These are phyloP conservation scores for Fusarium sp. DNA, from an alignment of 2,329 filamentous ascomycete species.

Conservation along the genomic window DNA sequence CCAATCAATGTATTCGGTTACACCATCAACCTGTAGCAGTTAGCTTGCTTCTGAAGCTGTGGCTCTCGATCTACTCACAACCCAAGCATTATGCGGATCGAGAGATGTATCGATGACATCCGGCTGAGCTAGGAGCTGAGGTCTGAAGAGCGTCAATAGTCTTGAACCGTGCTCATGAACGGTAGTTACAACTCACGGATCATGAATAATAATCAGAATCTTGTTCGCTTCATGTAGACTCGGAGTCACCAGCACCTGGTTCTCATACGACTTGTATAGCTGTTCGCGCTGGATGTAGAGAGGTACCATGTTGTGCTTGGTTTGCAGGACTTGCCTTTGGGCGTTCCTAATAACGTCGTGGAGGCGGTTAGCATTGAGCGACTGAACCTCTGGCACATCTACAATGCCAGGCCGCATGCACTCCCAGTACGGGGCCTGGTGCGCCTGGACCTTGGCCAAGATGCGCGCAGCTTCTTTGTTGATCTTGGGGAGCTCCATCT, in stretches of 20 bases:
- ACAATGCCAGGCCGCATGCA: constrained; percentile 81
- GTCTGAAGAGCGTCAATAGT: constrained; percentile 55
- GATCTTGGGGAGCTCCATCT: constrained; percentile 67
- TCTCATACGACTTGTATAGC: constrained; percentile 82
- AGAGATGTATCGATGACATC: constrained; percentile 78
- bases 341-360: constrained; percentile 84
- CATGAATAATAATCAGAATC: constrained; percentile 89
- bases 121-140: constrained; percentile 75
- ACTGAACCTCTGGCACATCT: constrained; percentile 63
- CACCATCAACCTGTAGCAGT: constrained; percentile 77
- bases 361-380: constrained; percentile 70
- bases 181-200: constrained; percentile 71
- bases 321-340: constrained; percentile 77
- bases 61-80: constrained; percentile 68
- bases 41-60: constrained; percentile 4
- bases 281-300: constrained; percentile 82
- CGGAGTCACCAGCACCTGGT: constrained; percentile 86
- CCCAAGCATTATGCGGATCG: constrained; percentile 87
- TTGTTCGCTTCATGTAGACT: constrained; percentile 74
- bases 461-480: constrained; percentile 68
- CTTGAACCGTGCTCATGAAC: neutral
- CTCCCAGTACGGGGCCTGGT: constrained; percentile 82
- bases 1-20: constrained; percentile 87
- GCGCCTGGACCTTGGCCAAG: constrained; percentile 69
- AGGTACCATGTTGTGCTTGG: constrained; percentile 81